A percentile compares a stretch with the other conserved stretches of the same genome.
These are phyloP conservation scores for Boletus tomentosulus DNA, from an alignment of 768 basidiomycete species.

Conservation along the genomic window DNA sequence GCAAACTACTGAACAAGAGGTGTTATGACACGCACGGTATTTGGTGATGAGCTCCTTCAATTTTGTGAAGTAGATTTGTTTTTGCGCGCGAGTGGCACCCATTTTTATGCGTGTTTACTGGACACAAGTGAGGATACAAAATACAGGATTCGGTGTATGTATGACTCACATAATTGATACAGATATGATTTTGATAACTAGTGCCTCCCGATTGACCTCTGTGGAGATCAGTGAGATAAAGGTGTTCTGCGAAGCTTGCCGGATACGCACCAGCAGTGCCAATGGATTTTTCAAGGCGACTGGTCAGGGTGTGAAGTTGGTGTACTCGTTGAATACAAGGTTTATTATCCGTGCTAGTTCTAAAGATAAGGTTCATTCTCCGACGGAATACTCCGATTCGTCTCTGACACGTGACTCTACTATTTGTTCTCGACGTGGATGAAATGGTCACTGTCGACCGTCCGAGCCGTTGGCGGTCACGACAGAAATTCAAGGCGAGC, in stretches of 20 bases:
- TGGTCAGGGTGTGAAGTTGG: slow-evolving; percentile 24
- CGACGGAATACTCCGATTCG: slow-evolving; percentile 15
- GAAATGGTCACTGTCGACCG: slow-evolving; percentile 60
- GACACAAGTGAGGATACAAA: slow-evolving; percentile 1
- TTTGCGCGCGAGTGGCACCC: slow-evolving; percentile 89
- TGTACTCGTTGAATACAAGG: slow-evolving; percentile 17
- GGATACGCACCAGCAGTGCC: slow-evolving; percentile 64
- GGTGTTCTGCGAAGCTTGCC: not conserved
- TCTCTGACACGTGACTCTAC: slow-evolving; percentile 6
- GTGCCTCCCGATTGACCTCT: slow-evolving; percentile 96
- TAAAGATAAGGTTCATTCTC: slow-evolving; percentile 26
- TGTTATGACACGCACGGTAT: slow-evolving; percentile 61
- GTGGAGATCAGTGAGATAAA: slow-evolving; percentile 9
- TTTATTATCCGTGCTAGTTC: slow-evolving; percentile 29
- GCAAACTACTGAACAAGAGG: not conserved
- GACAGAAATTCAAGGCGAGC: slow-evolving; percentile 26
- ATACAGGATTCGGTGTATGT: too few species aligned
- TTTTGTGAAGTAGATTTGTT: slow-evolving; percentile 88
- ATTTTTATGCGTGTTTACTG: slow-evolving; percentile 48
- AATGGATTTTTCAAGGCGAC: slow-evolving; percentile 95
- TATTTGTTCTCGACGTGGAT: slow-evolving; percentile 12
- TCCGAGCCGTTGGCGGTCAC: slow-evolving; percentile 41
- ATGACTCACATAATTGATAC: slow-evolving; percentile 27
- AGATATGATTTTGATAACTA: slow-evolving; percentile 31
- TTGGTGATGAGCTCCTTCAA: slow-evolving; percentile 89